phyloP scores from a whole-genome alignment of 1,139 yeast species.

The Suhomyces bokatorum region DNA sequence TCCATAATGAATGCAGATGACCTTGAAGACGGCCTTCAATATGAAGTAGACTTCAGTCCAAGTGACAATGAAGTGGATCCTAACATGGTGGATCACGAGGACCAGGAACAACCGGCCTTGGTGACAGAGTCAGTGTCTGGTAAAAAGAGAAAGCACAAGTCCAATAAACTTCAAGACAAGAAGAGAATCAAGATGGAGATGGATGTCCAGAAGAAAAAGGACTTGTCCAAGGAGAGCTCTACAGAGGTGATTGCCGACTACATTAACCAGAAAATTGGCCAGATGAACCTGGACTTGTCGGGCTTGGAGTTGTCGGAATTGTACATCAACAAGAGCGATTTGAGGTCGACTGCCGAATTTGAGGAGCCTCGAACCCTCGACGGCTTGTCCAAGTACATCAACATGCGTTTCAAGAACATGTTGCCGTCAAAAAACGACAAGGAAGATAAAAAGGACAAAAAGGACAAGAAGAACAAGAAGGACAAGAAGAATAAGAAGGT shows the following conservation, averaged over 20 bases:
- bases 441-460: constrained; percentile 25
- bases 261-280: constrained; percentile 52
- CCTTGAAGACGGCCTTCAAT: constrained; percentile 67
- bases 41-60: constrained; percentile 42
- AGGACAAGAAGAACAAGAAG: constrained; percentile 16
- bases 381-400: constrained; percentile 48
- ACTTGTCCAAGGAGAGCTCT: constrained; percentile 47
- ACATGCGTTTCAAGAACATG: constrained; percentile 44
- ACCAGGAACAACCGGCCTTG: constrained; percentile 1
- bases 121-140: constrained; percentile 16
- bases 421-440: constrained; percentile 33
- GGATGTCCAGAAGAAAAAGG: constrained; percentile 52
- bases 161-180: constrained; percentile 45
- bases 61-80: constrained; percentile 7
- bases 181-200: constrained; percentile 61
- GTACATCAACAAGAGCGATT: constrained; percentile 48
- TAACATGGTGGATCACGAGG: constrained; percentile 5
- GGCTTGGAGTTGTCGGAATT: constrained; percentile 63
- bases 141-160: constrained; percentile 33
- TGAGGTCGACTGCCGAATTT: constrained; percentile 55
- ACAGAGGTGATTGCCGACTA: constrained; percentile 62
- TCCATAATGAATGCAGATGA: constrained; percentile 44
- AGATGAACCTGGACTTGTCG: constrained; percentile 56
- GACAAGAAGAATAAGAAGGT: constrained; percentile 16
- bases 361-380: constrained; percentile 47